Conservation (phyloP, 345 rosid genomes). For the Ceriops zippeliana region DNA sequence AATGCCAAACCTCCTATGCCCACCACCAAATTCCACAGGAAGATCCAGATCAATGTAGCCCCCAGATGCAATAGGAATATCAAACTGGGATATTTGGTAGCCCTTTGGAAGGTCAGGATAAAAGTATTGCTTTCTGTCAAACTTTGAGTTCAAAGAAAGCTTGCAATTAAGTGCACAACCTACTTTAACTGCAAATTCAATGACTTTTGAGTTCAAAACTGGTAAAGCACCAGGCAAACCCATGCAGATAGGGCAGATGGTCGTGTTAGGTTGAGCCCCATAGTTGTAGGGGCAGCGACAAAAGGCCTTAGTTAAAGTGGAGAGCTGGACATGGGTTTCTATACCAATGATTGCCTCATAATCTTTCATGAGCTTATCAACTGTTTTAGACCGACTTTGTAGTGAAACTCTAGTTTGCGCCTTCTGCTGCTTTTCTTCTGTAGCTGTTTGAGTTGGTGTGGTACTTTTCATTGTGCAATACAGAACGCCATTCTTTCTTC, state of each 20-base stretch:
- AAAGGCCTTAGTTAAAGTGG: constrained; percentile 83
- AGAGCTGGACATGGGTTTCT: constrained; percentile 94
- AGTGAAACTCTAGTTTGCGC: constrained; percentile 40
- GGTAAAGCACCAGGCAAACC: constrained; percentile 98
- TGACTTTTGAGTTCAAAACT: constrained; percentile 74
- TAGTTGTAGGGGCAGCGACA: constrained; percentile 82
- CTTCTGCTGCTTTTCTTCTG: constrained; percentile 48
- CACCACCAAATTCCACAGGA: constrained; percentile 88
- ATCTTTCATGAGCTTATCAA: constrained; percentile 49
- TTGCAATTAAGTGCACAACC: constrained; percentile 87
- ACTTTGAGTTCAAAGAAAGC: constrained; percentile 72
- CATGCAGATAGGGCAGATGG: constrained; percentile 86
- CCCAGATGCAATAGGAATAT: constrained; percentile 74
- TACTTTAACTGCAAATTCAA: constrained; percentile 75
- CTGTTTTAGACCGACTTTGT: constrained; percentile 39
- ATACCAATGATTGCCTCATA: constrained; percentile 88
- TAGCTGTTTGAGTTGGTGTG: constrained; percentile 43
- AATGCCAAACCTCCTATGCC: constrained; percentile 80
- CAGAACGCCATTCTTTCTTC: constrained; percentile 39
- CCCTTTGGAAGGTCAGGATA: constrained; percentile 98
- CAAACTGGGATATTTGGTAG: constrained; percentile 94
- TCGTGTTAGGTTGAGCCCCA: constrained; percentile 70
- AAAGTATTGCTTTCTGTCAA: constrained; percentile 94
- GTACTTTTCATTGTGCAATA: constrained; percentile 44
- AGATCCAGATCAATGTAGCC: constrained; percentile 84